phyloP scores from a whole-genome alignment of 768 basidiomycete genomes.

The Mycena olivaceomarginata region DNA sequence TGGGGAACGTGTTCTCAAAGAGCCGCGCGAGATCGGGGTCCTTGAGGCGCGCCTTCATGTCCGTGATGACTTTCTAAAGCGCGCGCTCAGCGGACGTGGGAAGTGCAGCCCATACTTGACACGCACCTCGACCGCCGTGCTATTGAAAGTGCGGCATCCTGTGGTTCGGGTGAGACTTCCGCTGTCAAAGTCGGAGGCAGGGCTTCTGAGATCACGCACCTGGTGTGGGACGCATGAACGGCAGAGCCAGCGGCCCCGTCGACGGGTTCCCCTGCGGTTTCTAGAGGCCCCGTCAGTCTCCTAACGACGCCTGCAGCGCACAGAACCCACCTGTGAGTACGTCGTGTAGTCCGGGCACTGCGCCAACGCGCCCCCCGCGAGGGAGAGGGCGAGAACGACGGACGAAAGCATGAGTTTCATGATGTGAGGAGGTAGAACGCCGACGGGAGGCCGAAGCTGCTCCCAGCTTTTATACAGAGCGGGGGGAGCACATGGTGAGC shows the following conservation, averaged over 20 bases:
- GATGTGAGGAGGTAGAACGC: constrained; percentile 1
- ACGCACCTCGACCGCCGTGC: constrained; percentile 81
- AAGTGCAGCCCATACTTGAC: neutral
- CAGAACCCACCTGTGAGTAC: constrained; percentile 30
- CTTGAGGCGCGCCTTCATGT: constrained; percentile 83
- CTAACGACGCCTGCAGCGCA: no score
- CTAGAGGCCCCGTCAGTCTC: constrained; percentile 53
- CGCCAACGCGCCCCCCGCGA: constrained; percentile 47
- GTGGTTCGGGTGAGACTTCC: constrained; percentile 47
- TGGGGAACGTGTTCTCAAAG: constrained; percentile 90
- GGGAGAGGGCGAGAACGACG: constrained; percentile 23
- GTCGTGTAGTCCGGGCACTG: constrained; percentile 69
- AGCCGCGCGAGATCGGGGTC: constrained; percentile 87
- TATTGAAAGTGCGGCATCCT: constrained; percentile 86
- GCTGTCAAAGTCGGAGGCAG: no score
- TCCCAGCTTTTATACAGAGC: neutral
- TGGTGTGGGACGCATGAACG: constrained; percentile 79
- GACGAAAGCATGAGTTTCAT: constrained; percentile 27
- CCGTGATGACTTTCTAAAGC: constrained; percentile 79
- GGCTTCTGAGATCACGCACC: constrained; percentile 18
- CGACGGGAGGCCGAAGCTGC: neutral
- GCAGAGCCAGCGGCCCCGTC: constrained; percentile 75
- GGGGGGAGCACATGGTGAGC: constrained; percentile 13
- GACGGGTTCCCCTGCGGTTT: constrained; percentile 77
- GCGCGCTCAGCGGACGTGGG: neutral